phyloP scores from a whole-genome alignment of 305 asterid genomes.

The Fraxinus platypoda region DNA sequence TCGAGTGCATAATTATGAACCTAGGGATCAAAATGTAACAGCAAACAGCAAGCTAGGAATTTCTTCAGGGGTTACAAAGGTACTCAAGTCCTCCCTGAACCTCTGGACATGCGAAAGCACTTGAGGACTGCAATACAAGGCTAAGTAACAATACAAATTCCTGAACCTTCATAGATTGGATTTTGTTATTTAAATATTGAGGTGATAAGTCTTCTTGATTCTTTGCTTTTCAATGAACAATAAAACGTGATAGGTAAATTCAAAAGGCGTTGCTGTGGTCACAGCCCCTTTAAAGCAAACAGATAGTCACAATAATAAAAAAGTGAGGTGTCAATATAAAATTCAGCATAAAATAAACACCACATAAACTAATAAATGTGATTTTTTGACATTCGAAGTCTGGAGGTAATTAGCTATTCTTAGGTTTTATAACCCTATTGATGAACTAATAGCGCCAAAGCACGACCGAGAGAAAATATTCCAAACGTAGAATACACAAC shows the following conservation, averaged over 20 bases:
- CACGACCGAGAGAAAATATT: neutral
- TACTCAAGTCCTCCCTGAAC: slow-evolving; percentile 2
- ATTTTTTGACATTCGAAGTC: neutral
- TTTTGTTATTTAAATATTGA: neutral
- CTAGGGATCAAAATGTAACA: neutral
- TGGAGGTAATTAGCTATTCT: neutral
- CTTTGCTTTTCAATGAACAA: neutral
- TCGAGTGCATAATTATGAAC: neutral
- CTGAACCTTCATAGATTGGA: slow-evolving; percentile 15
- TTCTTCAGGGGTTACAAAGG: neutral
- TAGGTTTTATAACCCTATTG: neutral
- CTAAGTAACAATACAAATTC: neutral
- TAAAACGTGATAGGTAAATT: neutral
- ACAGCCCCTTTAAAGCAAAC: neutral
- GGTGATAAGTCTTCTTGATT: neutral
- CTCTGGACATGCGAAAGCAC: neutral
- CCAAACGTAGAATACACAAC: neutral
- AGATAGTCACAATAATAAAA: slow-evolving; percentile 7
- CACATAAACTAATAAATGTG: neutral
- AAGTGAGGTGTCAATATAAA: neutral
- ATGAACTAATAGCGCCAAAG: neutral
- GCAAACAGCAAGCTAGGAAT: neutral
- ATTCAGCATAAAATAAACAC: neutral
- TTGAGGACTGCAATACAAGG: slow-evolving; percentile 11
- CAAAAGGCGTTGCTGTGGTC: neutral